A percentile compares a stretch with the other conserved stretches of the same genome.
Conservation (phyloP, 768 basidiomycete species). For the Clitopilus hobsonii region DNA sequence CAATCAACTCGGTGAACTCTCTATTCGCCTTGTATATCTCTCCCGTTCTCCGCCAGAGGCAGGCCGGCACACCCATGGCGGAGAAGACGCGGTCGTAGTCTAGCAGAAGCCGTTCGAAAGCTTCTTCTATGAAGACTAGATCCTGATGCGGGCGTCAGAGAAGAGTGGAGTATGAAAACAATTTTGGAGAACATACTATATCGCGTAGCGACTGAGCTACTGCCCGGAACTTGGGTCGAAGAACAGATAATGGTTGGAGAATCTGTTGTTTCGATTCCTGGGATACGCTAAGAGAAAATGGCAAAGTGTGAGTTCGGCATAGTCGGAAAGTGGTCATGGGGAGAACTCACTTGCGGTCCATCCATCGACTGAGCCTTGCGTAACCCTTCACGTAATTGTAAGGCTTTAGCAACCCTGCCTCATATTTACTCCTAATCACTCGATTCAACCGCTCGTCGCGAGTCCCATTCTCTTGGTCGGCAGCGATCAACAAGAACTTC, state of each 20-base stretch:
- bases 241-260: constrained; percentile 79
- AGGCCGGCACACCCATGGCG: constrained; percentile 96
- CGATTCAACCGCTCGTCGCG: constrained; percentile 85
- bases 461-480: constrained; percentile 89
- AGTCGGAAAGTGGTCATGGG: not conserved
- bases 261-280: constrained; percentile 91
- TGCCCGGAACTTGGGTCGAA: constrained; percentile 82
- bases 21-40: constrained; percentile 99
- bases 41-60: constrained; percentile 93
- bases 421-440: constrained; percentile 95
- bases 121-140: constrained; percentile 96
- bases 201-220: constrained; percentile 84
- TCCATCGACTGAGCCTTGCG: constrained; percentile 86
- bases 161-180: not conserved
- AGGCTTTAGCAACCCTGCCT: constrained; percentile 90
- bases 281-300: constrained; percentile 55
- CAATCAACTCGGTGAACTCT: constrained; percentile 89
- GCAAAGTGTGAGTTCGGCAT: not conserved
- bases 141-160: constrained; percentile 48
- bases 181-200: constrained; percentile 42
- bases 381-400: constrained; percentile 98
- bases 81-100: constrained; percentile 94
- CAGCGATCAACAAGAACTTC: constrained; percentile 86
- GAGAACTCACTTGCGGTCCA: constrained; percentile 76
- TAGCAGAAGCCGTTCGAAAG: constrained; percentile 89